These are phyloP conservation scores for Silene vulgaris DNA, from an alignment of 179 eudicot genomes.

Conservation along the genomic window DNA sequence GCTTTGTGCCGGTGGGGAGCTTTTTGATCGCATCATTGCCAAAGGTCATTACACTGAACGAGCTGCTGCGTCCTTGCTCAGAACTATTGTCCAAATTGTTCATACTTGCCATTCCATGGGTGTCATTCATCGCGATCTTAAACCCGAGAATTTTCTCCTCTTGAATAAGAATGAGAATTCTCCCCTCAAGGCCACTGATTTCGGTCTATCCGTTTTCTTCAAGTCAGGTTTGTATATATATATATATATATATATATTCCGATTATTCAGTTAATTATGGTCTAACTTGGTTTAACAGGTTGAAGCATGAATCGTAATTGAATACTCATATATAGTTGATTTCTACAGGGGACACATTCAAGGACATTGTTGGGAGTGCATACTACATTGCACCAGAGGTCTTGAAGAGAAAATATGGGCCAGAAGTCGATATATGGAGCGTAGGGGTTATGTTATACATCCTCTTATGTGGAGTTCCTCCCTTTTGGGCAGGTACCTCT, in stretches of 20 bases:
- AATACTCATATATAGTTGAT: neutral
- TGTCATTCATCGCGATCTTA: constrained; percentile 70
- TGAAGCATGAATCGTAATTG: neutral
- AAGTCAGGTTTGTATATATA: constrained; percentile 24
- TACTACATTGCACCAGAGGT: constrained; percentile 64
- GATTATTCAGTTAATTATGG: too few species aligned
- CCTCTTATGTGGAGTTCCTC: constrained; percentile 61
- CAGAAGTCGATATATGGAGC: constrained; percentile 64
- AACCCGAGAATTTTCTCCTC: constrained; percentile 67
- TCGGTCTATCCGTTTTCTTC: constrained; percentile 69
- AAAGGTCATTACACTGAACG: constrained; percentile 69
- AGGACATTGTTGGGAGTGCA: constrained; percentile 60
- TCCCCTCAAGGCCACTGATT: constrained; percentile 75
- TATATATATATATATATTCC: too few species aligned
- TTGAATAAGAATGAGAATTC: constrained; percentile 60
- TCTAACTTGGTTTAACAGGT: too few species aligned
- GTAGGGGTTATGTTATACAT: constrained; percentile 55
- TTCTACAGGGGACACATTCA: constrained; percentile 42
- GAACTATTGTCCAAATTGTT: constrained; percentile 66
- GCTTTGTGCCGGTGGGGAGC: constrained; percentile 75
- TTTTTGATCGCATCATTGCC: constrained; percentile 63
- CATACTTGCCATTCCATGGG: constrained; percentile 80
- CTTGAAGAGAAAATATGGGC: constrained; percentile 54
- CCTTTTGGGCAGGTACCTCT: constrained; percentile 59
- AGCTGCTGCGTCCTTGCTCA: constrained; percentile 58